phyloP scores from a whole-genome alignment of 108 stramenopile species.

The Parietichytrium sp. region DNA sequence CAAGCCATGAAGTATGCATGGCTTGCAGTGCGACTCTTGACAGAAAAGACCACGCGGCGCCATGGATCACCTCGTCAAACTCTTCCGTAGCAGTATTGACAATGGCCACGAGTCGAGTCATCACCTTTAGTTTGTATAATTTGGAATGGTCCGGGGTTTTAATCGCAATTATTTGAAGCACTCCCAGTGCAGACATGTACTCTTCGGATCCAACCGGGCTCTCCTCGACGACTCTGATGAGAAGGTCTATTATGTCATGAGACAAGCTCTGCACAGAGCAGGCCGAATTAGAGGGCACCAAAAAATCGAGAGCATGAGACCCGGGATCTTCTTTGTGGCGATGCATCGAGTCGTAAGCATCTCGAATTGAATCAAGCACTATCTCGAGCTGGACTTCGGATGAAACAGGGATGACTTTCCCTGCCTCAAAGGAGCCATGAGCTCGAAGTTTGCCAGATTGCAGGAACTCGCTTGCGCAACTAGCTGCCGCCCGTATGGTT shows the following conservation, averaged over 20 bases:
- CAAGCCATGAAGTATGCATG: not conserved
- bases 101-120: not conserved
- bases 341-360: not conserved
- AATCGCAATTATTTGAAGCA: slow-evolving; percentile 12
- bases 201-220: not conserved
- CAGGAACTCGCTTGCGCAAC: too few relatives aligned
- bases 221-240: not conserved
- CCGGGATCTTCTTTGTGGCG: not conserved
- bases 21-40: not conserved
- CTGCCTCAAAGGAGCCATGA: too few relatives aligned
- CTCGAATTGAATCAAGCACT: too few relatives aligned
- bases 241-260: slow-evolving; percentile 3
- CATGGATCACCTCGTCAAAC: not conserved
- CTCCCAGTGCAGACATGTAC: not conserved
- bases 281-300: not conserved
- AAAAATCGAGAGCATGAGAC: not conserved
- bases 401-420: too few relatives aligned
- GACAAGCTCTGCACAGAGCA: not conserved
- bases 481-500: too few relatives aligned
- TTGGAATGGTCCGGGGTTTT: not conserved
- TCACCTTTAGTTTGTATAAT: not conserved
- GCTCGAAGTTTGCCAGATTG: too few relatives aligned
- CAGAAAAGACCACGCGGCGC: not conserved
- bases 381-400: too few relatives aligned
- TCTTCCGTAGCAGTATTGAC: not conserved